Base-by-base conservation (phyloP, 2,329 filamentous ascomycete species). In the Trichophyton rubrum region DNA sequence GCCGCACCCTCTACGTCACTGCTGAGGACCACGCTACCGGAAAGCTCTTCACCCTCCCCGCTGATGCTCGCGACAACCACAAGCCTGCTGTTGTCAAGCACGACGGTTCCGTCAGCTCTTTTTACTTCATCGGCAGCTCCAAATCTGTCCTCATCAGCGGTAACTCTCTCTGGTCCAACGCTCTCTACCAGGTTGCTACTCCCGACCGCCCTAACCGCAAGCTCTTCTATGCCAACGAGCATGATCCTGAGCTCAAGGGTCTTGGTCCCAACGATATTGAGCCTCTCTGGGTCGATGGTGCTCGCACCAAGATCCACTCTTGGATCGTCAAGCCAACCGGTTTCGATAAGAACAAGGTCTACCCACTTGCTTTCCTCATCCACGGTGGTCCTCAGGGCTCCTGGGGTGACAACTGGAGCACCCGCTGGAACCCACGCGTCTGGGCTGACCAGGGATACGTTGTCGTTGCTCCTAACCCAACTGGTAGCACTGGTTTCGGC, bases 401-500 rank as follows among this genome's bases (percentile, higher is more conserved):
- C 0, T 92, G 88, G 86, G 76, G 73, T 35, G 86, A 93, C 68
- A 78, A 80, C 30, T 95, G 89, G 88, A 87, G 82, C 70, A 90
- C 86, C 1, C 80, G 90, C 17, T 95, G 90, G 90, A 95, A 95
- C 70, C 86, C 88, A 1, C 88, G 88, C 62, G 81, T 92, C 8
- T 95, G 90, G 69, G 89, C 90, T 2, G 89, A 95, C 71, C 88
- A 92, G 74, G 90, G 90, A 53, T 95, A 93, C 69, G 81, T 95
- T 2, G 88, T 87, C 22, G 84, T 95, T 55, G 81, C 84, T 57
- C 88, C 89, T 8, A 95, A 95, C 70, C 88, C 88, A 7, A 93
- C 89, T 0, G 90, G 90, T 17, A 88, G 84, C 67, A 90, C 88
- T 3, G 87, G 89, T 2, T 95, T 90, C 67, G 90, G 90, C 3